Evolutionary conservation across 768 basidiomycete species (phyloP), one percentile per base, ranked within the genome.

Genomic region (Trametes cingulata): DNA sequence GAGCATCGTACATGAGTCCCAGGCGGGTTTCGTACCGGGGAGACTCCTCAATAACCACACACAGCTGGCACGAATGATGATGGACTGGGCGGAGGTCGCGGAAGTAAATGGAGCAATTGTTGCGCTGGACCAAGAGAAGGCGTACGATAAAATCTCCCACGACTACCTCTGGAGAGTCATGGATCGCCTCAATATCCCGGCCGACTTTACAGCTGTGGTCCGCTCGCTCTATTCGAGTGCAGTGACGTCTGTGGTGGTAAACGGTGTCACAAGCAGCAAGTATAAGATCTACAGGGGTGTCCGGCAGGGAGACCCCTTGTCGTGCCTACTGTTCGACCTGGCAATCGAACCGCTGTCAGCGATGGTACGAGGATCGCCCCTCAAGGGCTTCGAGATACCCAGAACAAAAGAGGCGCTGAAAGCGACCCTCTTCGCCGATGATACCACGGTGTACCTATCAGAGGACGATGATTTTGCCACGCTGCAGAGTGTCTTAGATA

Each of bases 1-100:
- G 0, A 20, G 20, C 3, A 35, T 77, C 0, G 67, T 80, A 0
- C 75, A 79, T 57, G 14, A 19, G 0, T 62, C 74, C 62, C 78
- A 79, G 59, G 71, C 77, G 0, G 78, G 78, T 0, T 80, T 81
- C 25, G 67, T 81, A 0, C 67, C 58, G 15, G 71, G 70, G 0
- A n/a, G 75, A 9, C 55, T 57, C 0, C 75, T 80, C 3, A 60
- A 57, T 0, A 69, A 79, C 68, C 75, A 76, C n/a, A n/a, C n/a
- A n/a, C n/a, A n/a, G n/a, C n/a, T n/a, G n/a, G n/a, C n/a, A n/a
- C n/a, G n/a, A n/a, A n/a, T n/a, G n/a, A n/a, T n/a, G n/a, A n/a
- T n/a, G n/a, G n/a, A n/a, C n/a, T n/a, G n/a, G n/a, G n/a, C n/a
- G n/a, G n/a, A n/a, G n/a, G n/a, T n/a, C n/a, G n/a, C 61, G 57